phyloP scores from a whole-genome alignment of 2,329 filamentous ascomycete genomes.

The Diaporthe velutina region DNA sequence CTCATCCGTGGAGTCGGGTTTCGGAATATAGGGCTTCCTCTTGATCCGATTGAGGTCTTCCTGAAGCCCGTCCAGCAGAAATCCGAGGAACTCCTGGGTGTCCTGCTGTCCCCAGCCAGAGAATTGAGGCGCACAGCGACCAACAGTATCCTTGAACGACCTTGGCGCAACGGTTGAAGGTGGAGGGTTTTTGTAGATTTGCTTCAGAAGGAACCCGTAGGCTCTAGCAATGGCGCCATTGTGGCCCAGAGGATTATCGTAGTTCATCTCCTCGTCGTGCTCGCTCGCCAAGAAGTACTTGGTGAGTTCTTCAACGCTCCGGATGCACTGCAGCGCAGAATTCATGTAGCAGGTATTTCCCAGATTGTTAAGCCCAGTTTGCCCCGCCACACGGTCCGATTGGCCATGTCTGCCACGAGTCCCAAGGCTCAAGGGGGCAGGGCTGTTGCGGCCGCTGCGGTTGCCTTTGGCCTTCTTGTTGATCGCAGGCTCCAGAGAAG shows the following conservation, averaged over 20 bases:
- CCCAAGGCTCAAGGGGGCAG: conserved; percentile 68
- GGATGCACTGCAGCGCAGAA: conserved; percentile 93
- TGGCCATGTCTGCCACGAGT: conserved; percentile 82
- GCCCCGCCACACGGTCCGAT: conserved; percentile 78
- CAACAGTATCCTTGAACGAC: conserved; percentile 86
- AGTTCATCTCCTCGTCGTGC: conserved; percentile 86
- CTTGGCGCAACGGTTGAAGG: conserved; percentile 80
- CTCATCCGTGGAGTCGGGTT: conserved; percentile 96
- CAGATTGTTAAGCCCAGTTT: conserved; percentile 87
- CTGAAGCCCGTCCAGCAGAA: conserved; percentile 92
- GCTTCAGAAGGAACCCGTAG: conserved; percentile 81
- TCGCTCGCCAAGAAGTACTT: conserved; percentile 87
- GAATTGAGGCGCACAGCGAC: conserved; percentile 85
- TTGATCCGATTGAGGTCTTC: conserved; percentile 94
- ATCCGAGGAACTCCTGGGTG: conserved; percentile 96
- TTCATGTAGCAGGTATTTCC: conserved; percentile 99
- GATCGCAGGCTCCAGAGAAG: conserved; percentile 9
- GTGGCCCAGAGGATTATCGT: conserved; percentile 86
- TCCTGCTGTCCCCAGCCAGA: conserved; percentile 97
- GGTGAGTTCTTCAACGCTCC: conserved; percentile 92
- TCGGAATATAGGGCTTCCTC: conserved; percentile 97
- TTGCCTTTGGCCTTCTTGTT: conserved; percentile 44
- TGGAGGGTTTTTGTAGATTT: conserved; percentile 80
- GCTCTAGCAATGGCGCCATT: conserved; percentile 87
- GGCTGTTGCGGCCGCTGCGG: conserved; percentile 78